Percentiles rank a stretch among this genome's conserved stretches.
phyloP scores from a whole-genome alignment of 1,139 yeast genomes.

The Saccharomyces uvarum region DNA sequence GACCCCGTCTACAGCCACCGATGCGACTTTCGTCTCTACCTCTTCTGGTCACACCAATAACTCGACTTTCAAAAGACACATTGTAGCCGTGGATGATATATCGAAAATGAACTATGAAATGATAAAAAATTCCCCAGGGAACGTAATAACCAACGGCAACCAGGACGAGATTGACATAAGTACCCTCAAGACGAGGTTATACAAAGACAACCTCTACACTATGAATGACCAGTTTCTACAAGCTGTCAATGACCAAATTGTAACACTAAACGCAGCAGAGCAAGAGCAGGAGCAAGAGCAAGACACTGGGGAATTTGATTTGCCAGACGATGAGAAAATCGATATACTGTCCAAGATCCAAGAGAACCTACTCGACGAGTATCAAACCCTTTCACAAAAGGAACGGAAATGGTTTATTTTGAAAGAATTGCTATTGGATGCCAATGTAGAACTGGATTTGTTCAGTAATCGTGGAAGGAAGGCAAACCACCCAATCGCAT shows the following conservation, averaged over 20 bases:
- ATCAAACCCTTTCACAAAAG: slow-evolving; percentile 13
- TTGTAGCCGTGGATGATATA: slow-evolving; percentile 28
- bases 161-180: slow-evolving; percentile 16
- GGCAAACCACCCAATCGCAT: slow-evolving; percentile 11
- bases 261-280: slow-evolving; percentile 1
- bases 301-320: background rate
- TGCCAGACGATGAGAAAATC: slow-evolving; percentile 18
- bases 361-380: slow-evolving; percentile 17
- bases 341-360: slow-evolving; percentile 23
- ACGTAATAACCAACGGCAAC: background rate
- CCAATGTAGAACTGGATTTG: slow-evolving; percentile 29
- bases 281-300: background rate
- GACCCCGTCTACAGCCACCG: background rate
- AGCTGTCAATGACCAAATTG: slow-evolving; percentile 6
- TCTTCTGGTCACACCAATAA: slow-evolving; percentile 7
- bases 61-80: slow-evolving; percentile 25
- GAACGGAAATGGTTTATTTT: slow-evolving; percentile 30
- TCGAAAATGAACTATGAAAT: slow-evolving; percentile 31
- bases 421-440: slow-evolving; percentile 29
- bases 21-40: background rate
- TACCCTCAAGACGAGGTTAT: slow-evolving; percentile 23
- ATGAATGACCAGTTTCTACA: slow-evolving; percentile 25
- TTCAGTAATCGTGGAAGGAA: slow-evolving; percentile 15
- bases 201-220: slow-evolving; percentile 23
- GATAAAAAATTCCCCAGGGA: slow-evolving; percentile 29